Evolutionary conservation across 2,329 filamentous ascomycete genomes (phyloP), one percentile per base, ranked within the genome.

Genomic region (Fusarium oxysporum): DNA sequence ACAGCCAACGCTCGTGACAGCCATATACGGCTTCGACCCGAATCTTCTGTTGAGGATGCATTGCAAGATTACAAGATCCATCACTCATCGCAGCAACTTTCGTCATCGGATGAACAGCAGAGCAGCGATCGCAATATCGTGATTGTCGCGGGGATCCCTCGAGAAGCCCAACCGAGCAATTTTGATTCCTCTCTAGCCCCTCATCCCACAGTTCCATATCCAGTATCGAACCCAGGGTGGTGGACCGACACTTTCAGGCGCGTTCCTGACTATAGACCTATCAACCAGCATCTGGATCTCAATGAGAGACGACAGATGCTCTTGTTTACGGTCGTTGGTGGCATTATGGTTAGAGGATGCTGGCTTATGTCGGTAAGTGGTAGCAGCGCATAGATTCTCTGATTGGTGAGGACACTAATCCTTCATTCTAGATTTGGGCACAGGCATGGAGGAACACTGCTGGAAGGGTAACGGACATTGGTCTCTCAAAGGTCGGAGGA

Each of bases 61-160:
- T 47, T 64, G 12, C 25, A 64, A n/a, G 62, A 62, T 5, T 64
- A 64, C 25, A 60, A 53, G 23, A 62, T 64, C 5, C 56, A 64
- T 23, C 56, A 64, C 35, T 59, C 54, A 7, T 33, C 38, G 10
- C 57, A 43, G 4, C 44, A 23, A 45, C 23, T 25, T 25, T 25
- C 23, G 23, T 25, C 23, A 5, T 6, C 61, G 1, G 3, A 6
- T 2, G 56, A 40, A 14, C 16, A 35, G 13, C 40, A 28, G 43
- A 33, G 38, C 25, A 23, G 8, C 11, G 23, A 38, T 11, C 13
- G 32, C 11, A 37, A 33, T 5, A 14, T 38, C 11, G 38, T 64
- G 5, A 17, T 64, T 19, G 32, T 64, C n/a, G 56, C 56, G 0
- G 45, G 33, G 3, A 59, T 50, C 14, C 30, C 43, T 21, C 21